These are phyloP conservation scores for Fusarium sp. DNA, from an alignment of 2,329 filamentous ascomycete species.

Conservation along the genomic window DNA sequence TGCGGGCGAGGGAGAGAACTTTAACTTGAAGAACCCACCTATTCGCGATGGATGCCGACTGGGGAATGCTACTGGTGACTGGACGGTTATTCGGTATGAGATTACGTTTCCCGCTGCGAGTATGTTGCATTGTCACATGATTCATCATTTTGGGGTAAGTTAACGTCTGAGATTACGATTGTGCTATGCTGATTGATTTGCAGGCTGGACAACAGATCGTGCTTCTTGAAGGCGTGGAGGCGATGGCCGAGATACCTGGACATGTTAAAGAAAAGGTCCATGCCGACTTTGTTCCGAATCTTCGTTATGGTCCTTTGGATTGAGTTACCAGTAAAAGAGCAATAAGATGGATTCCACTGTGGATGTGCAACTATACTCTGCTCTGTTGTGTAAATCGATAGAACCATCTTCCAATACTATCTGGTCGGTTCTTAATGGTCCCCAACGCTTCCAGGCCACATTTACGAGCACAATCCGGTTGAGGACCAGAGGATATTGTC, in stretches of 20 bases:
- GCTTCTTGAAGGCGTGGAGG: background rate
- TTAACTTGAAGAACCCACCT: background rate
- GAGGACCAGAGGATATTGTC: too few relatives aligned
- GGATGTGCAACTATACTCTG: too few relatives aligned
- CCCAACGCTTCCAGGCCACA: too few relatives aligned
- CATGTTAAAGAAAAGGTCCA: background rate
- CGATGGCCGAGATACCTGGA: background rate
- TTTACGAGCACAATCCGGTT: too few relatives aligned
- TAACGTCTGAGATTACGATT: accelerated
- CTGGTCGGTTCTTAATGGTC: too few relatives aligned
- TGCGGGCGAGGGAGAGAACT: background rate
- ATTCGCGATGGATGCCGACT: background rate
- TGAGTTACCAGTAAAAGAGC: background rate
- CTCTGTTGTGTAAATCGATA: too few relatives aligned
- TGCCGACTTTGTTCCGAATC: background rate
- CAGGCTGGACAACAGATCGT: background rate
- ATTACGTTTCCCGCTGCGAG: background rate
- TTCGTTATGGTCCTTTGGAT: background rate
- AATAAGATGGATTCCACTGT: too few relatives aligned
- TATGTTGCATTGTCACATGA: background rate
- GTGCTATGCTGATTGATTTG: background rate
- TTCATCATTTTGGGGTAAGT: background rate
- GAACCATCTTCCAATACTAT: too few relatives aligned
- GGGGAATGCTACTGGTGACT: background rate
- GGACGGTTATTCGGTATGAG: background rate